phyloP scores from a whole-genome alignment of 2,329 filamentous ascomycete genomes.

The Fusarium marasasianum region DNA sequence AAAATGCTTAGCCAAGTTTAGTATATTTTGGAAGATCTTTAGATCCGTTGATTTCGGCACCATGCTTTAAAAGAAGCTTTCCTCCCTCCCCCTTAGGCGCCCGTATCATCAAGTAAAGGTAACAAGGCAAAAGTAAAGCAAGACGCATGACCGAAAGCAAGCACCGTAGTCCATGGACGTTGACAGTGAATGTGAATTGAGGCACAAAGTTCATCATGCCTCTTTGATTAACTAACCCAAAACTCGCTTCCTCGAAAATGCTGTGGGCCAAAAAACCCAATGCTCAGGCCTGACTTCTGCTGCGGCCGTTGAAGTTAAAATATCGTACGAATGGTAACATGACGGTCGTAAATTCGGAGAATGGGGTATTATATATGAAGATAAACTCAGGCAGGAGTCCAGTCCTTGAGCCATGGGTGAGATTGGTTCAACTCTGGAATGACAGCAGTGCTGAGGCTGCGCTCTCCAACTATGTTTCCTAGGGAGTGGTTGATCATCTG shows the following conservation, averaged over 20 bases:
- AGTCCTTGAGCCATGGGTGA: conserved; percentile 40
- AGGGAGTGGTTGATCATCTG: conserved; percentile 43
- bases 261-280: neutral
- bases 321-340: neutral
- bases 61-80: neutral
- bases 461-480: conserved; percentile 40
- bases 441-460: conserved; percentile 38
- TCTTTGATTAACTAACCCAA: neutral
- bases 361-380: neutral
- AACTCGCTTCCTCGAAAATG: conserved; percentile 4
- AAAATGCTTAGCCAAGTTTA: neutral
- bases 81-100: neutral
- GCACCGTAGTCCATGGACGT: neutral
- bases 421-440: conserved; percentile 29
- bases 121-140: neutral
- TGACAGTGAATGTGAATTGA: neutral
- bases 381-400: conserved; percentile 29
- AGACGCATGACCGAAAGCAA: neutral
- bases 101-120: neutral
- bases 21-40: neutral
- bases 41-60: neutral
- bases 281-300: conserved; percentile 20
- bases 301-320: conserved; percentile 17
- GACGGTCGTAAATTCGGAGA: conserved; percentile 1
- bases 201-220: neutral